phyloP scores from a whole-genome alignment of 768 basidiomycete genomes.

The Leucosporidium creatinivorum region DNA sequence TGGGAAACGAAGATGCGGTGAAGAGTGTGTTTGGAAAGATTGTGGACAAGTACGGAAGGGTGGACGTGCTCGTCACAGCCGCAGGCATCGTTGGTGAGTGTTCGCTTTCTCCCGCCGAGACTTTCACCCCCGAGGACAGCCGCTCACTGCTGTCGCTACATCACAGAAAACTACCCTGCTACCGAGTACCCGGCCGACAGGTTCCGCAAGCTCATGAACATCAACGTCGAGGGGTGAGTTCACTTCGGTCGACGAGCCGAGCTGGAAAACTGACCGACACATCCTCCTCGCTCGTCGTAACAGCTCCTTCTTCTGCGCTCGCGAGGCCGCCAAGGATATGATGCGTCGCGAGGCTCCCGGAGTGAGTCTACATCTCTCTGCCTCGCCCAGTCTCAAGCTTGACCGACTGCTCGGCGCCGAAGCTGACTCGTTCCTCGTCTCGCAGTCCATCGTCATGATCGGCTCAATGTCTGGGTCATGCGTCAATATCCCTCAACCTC shows the following conservation, averaged over 20 bases:
- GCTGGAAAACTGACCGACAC: not conserved
- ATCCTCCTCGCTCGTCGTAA: not conserved
- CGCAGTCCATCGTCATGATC: slow-evolving; percentile 60
- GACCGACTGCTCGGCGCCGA: no score
- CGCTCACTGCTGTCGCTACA: slow-evolving; percentile 1
- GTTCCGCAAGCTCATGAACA: slow-evolving; percentile 64
- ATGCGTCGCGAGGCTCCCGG: slow-evolving; percentile 51
- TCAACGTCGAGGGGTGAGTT: slow-evolving; percentile 75
- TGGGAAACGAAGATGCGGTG: slow-evolving; percentile 72
- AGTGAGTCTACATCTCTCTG: no score
- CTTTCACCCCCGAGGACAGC: slow-evolving; percentile 31
- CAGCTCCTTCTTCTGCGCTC: slow-evolving; percentile 79
- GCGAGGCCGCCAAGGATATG: slow-evolving; percentile 89
- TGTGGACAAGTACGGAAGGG: slow-evolving; percentile 57
- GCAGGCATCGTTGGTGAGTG: slow-evolving; percentile 50
- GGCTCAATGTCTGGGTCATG: slow-evolving; percentile 88
- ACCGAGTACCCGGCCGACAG: slow-evolving; percentile 70
- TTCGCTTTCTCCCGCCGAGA: no score
- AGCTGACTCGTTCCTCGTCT: no score
- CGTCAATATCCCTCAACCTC: slow-evolving; percentile 56
- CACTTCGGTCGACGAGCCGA: not conserved
- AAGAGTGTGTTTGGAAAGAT: slow-evolving; percentile 62
- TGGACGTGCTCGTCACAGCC: slow-evolving; percentile 81
- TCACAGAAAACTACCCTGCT: slow-evolving; percentile 34
- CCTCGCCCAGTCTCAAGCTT: no score